Base-by-base conservation (phyloP, 164 flowering plant genomes). In the Piper betle region DNA sequence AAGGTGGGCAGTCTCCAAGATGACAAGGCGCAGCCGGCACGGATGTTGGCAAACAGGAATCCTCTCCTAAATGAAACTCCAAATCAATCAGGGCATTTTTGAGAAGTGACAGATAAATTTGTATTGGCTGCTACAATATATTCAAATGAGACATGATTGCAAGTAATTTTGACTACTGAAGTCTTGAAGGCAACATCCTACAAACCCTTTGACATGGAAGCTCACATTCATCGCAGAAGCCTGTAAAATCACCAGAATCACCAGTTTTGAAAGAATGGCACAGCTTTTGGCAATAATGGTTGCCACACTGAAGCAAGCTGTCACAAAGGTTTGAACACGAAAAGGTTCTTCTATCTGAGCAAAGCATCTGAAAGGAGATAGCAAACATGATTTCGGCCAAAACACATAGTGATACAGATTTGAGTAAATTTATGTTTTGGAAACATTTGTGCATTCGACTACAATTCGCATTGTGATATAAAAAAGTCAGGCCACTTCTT, bases 321-420 rank as follows among this genome's bases (percentile, higher is more conserved):
- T 96, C 98, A 69, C 98, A 92, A 62, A 85, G 71, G 67, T 89
- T 87, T 17, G 85, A 80, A 72, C 98, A 92, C 37, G 91, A 74
- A 77, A 84, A 89, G 52, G 66, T 71, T 57, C 75, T 52, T 73
- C 37, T 79, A 56, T 81, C 62, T 16, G 96, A 92, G 80, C 98
- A 92, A 11, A 92, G 76, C 93, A 92, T 80, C 98, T 89, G 60
- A 5, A 39, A n/a, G 17, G 20, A 58, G 39, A 13, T 17, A 58
- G 11, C 6, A 37, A 11, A 3, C 33, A 16, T 2, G 8, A 42
- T 57, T 25, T 46, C 55, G 39, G 63, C 39, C 13, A 43, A 67
- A 58, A 63, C 33, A 0, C 33, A 25, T 0, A 25, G 2, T 52
- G 48, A 52, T 6, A 39, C 39, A 46, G 9, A 12, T 0, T 46